Evolutionary conservation across 2,329 filamentous ascomycete genomes (phyloP).

Genomic region (Amesomyces nigricolor): DNA sequence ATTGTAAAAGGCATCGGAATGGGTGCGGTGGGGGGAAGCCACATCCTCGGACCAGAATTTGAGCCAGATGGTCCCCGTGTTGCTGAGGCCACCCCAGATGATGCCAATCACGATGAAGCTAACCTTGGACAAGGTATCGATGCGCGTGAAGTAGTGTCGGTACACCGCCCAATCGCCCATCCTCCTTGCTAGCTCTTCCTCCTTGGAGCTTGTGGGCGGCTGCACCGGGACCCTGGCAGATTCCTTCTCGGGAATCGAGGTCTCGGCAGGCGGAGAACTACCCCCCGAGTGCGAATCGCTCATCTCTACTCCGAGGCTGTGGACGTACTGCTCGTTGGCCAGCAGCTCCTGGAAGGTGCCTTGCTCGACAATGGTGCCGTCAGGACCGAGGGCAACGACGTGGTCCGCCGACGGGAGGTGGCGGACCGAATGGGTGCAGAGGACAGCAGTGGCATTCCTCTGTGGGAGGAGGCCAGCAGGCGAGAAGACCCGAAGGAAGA

Average conservation of each 20-base stretch:
- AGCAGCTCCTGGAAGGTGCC: constrained; percentile 37
- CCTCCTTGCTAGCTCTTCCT: constrained; percentile 11
- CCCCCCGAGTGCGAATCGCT: constrained; percentile 19
- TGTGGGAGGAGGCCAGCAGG: constrained; percentile 29
- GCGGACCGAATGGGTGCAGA: constrained; percentile 37
- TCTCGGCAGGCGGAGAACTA: constrained; percentile 5
- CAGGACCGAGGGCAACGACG: constrained; percentile 40
- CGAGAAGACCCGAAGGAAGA: constrained; percentile 37
- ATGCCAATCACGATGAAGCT: constrained; percentile 18
- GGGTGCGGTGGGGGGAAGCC: constrained; percentile 5
- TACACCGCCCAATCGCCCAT: constrained; percentile 24
- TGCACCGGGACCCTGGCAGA: constrained; percentile 1
- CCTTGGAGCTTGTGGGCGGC: background rate
- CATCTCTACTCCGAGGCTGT: constrained; percentile 33
- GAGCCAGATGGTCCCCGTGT: constrained; percentile 28
- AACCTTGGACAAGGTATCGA: constrained; percentile 14
- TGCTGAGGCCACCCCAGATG: constrained; percentile 24
- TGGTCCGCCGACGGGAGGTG: constrained; percentile 40
- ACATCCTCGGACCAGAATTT: constrained; percentile 29
- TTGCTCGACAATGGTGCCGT: constrained; percentile 41
- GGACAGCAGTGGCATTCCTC: constrained; percentile 26
- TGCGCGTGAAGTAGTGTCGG: constrained; percentile 25
- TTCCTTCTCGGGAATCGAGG: background rate
- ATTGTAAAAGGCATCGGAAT: constrained; percentile 28
- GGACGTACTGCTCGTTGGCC: constrained; percentile 35